Base-by-base conservation (phyloP, 179 eudicot genomes). In the Beta corolliflora region DNA sequence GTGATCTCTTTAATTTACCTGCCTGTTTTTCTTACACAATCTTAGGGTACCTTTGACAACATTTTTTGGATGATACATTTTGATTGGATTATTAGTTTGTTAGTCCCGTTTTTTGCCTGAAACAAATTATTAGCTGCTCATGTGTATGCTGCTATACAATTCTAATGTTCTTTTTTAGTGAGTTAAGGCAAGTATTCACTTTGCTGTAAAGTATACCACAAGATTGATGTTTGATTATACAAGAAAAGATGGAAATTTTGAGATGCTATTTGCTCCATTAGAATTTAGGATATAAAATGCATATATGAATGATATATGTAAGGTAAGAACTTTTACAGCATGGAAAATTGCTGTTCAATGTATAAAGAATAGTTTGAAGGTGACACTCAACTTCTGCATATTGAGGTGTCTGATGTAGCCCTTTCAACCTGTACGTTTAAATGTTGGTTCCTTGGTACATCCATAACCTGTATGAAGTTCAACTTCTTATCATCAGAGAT, bases 401-500 rank as follows among this genome's bases (percentile, higher is more conserved):
- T 52, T 16, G 19, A 15, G 3, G 71, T 45, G 9, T 21, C 4
- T 45, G 15, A 16, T 69, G 73, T 64, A 64, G 73, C 29, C 41
- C 18, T 69, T 23, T 41, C 23, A 7, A 69, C 45, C 45, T 53
- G 61, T 52, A 7, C 13, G 29, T 54, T 52, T 55, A 58, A 53
- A 2, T n/a, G 64, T 55, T 73, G 77, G 23, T 73, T 72, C 63
- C 31, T 55, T 54, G 46, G 12, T 29, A 14, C 31, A 25, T 55
- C 36, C 5, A 54, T 73, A 29, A 18, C 9, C 77, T 25, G n/a
- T 73, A 63, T 65, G 58, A 65, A 44, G 77, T 81, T 61, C 77
- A 61, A 71, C 44, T 56, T 9, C 23, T 79, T 79, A 66, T 84
- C 72, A 82, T 60, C 21, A 45, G 25, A 61, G 36, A 63, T 60